These are phyloP conservation scores for Aspergillus kassunensis DNA, from an alignment of 495 filamentous ascomycete genomes.

Conservation along the genomic window DNA sequence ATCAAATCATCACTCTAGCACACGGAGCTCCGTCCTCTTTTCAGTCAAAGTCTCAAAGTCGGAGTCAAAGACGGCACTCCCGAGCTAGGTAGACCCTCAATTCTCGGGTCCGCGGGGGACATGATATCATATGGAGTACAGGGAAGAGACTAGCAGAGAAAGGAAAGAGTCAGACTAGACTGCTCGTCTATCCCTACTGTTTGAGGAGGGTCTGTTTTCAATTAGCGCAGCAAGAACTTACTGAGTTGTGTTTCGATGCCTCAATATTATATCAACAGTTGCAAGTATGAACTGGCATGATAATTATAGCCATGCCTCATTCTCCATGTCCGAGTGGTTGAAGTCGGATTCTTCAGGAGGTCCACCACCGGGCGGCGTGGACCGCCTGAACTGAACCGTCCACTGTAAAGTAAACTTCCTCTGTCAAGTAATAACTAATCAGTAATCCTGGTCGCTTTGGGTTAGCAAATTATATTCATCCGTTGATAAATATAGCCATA, in stretches of 20 bases:
- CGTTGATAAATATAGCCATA: background rate
- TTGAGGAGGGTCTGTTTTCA: background rate
- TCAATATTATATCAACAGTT: too few relatives aligned
- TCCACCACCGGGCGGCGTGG: slow-evolving; percentile 5
- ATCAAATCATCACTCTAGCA: too few relatives aligned
- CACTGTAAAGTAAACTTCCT: background rate
- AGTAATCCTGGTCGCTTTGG: background rate
- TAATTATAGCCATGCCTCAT: slow-evolving; percentile 1
- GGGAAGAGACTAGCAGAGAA: background rate
- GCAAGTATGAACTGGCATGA: background rate
- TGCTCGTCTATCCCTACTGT: slow-evolving; percentile 3
- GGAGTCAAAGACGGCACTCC: too few relatives aligned
- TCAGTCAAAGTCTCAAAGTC: too few relatives aligned
- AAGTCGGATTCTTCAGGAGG: background rate
- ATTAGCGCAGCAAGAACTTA: background rate
- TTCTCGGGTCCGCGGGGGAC: background rate
- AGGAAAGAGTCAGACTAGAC: background rate
- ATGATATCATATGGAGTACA: slow-evolving; percentile 9
- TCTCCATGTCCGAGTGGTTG: slow-evolving; percentile 4
- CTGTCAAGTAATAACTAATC: too few relatives aligned
- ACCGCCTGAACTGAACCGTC: slow-evolving; percentile 1
- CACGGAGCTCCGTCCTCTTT: background rate
- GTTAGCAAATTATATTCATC: background rate
- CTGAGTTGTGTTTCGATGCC: background rate
- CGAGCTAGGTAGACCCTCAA: background rate